Base-by-base conservation (phyloP, 805 yeast genomes). In the Kodamaea neixiangensis region DNA sequence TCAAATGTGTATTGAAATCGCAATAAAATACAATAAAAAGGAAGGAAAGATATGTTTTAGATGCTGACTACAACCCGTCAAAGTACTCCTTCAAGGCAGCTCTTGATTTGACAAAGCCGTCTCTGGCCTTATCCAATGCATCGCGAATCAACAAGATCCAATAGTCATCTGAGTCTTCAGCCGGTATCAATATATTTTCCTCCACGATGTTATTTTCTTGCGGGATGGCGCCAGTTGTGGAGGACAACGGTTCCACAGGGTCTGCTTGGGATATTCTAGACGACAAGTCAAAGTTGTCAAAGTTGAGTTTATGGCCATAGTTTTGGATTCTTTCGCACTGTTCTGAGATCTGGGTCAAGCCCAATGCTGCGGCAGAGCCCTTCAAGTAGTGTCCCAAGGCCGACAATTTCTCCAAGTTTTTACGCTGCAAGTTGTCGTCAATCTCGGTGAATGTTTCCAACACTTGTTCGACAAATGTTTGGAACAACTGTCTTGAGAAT, bases 291-390 rank as follows among this genome's bases (percentile, higher is more conserved):
- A 65, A 71, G 49, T 70, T 63, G 51, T 74, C 78, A 48, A 69
- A 73, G 51, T 74, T 73, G 35, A 55, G 68, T 57, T 72, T 74
- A 52, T 81, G 80, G 18, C 97, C 98, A 57, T 89, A 82, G 65
- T 92, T 92, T 68, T 94, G 99, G 54, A 94, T 92, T 57, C 92
- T 77, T 68, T 92, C 99, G 70, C 99, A 94, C 59, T 91, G 87
- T 62, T 83, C 80, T 51, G 91, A 91, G 46, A 94, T 88, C 54
- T 84, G 83, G 42, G 80, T 81, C 50, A 94, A 76, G 2, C 99
- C 99, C 52, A 94, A 73, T 0, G 97, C 93, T 1, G 97, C 96
- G 1, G 97, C 96, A 10, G 96, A 86, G 43, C 99, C 99, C 66
- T 94, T 94, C 50, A 94, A 76, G 64, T 89, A 94, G 66, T 94